Evolutionary conservation across 257 asterid species (phyloP), one percentile per base, ranked within the genome.

Genomic region (Forsythia suspensa): DNA sequence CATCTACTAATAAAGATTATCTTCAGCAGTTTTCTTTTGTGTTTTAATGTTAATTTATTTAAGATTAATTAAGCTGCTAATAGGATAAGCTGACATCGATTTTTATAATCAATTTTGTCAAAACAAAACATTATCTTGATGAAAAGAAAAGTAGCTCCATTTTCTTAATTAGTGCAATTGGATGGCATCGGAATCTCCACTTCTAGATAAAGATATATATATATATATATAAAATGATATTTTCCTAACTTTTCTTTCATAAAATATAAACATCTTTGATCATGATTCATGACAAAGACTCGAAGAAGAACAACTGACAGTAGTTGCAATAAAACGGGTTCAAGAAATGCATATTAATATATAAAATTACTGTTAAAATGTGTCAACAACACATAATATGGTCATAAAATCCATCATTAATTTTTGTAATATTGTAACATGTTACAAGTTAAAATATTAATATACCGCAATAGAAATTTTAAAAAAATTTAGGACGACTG

Each of bases 231-330:
- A 43, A 76, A 41, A 48, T 34, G 77, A 67, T 75, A 11, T 55
- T 80, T 75, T 75, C 80, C 79, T 80, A 74, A 67, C 76, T 80
- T 68, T 44, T 57, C 29, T 59, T 72, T 70, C 6, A 4, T 42
- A 24, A 13, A 10, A 12, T 4, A 6, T 18, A 46, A 12, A 46
- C 6, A 5, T 46, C 6, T 46, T 46, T 46, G 3, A 46, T 12
- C 55, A 5, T 12, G 55, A 46, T 11, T 46, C 1, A 5, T 12
- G 13, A 46, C 18, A 46, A 13, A 4, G 34, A 46, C n/a, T 46
- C 13, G 55, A 18, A 2, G n/a, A 46, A 46, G 55, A 46, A 46
- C 2, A 29, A 29, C 34, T 46, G 55, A 18, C 3, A 46, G 5
- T 18, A 46, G n/a, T 46, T 1, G 55, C 5, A 11, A 16, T 46